These are phyloP conservation scores for Colletotrichum sp. DNA, from an alignment of 2,329 filamentous ascomycete genomes.

Conservation along the genomic window DNA sequence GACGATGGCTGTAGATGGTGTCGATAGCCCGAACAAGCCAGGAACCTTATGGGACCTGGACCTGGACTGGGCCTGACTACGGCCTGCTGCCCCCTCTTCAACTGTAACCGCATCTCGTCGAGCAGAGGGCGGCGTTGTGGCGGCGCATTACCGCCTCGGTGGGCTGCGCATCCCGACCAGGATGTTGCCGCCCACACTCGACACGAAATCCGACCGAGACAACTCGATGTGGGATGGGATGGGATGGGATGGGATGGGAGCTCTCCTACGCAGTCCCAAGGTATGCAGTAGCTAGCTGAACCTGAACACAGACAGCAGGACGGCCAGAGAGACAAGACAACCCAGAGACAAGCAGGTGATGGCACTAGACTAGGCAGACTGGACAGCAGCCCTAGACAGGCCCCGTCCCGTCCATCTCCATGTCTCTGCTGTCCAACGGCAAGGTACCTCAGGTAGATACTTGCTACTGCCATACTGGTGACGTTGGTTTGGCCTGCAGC, in stretches of 20 bases:
- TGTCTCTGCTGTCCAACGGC: background rate
- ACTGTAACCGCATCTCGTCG: background rate
- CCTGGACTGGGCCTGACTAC: background rate
- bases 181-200: background rate
- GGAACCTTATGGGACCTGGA: background rate
- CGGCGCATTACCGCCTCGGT: constrained; percentile 12
- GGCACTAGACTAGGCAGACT: background rate
- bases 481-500: background rate
- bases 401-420: background rate
- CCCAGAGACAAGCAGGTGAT: background rate
- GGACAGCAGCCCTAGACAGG: background rate
- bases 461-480: background rate
- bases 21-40: background rate
- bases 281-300: background rate
- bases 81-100: background rate
- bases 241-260: background rate
- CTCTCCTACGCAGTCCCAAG: background rate
- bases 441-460: background rate
- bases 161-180: constrained; percentile 6
- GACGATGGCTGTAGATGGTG: background rate
- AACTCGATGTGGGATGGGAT: background rate
- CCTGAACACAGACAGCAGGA: background rate
- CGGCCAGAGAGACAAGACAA: background rate
- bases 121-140: constrained; percentile 3
- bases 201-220: background rate